Evolutionary conservation across 805 yeast genomes (phyloP), one percentile per base, ranked within the genome.

Genomic region (Cyberlindnera galapagoensis): DNA sequence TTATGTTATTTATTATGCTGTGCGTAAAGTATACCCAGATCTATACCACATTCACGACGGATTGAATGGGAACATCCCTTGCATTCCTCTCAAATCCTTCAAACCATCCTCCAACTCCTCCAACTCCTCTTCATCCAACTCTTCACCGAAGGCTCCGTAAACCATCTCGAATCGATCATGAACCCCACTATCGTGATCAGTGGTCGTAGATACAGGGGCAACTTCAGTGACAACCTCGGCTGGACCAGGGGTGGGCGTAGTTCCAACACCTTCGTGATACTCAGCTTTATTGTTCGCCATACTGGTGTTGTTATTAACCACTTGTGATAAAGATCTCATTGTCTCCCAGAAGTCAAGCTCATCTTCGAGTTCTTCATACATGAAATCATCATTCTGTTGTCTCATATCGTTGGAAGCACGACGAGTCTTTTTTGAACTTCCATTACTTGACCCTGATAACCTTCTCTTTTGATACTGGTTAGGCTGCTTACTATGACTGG

Each of bases 291-390:
- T 34, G 30, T 31, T 36, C 26, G 14, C 19, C 17, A 11, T 28
- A 23, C 18, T 26, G 31, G 9, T 42, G 29, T 48, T 7, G 58
- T 22, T 44, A 42, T 45, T 43, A 21, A 53, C 60, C 18, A 51
- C 50, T 26, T 68, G 69, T 2, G 78, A 71, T 15, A 78, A 49
- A 12, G 75, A 65, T 30, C 80, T 63, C 69, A 80, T 65, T 3
- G 76, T 72, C 40, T 79, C 87, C 81, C 84, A 79, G 49, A 78
- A 80, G 50, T 78, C 86, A 21, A 71, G 44, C 15, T 73, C 85
- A 37, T 75, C 85, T 24, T 76, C 84, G 5, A 66, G 54, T 9
- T 70, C 78, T 22, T 66, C 75, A 21, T 46, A 39, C 9, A n/a
- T 46, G 35, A 14, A 44, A n/a, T 20, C 17, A 9, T 15, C 14